Evolutionary conservation across 2,329 filamentous ascomycete species (phyloP).

Genomic region (Cladosporium colombiae): DNA sequence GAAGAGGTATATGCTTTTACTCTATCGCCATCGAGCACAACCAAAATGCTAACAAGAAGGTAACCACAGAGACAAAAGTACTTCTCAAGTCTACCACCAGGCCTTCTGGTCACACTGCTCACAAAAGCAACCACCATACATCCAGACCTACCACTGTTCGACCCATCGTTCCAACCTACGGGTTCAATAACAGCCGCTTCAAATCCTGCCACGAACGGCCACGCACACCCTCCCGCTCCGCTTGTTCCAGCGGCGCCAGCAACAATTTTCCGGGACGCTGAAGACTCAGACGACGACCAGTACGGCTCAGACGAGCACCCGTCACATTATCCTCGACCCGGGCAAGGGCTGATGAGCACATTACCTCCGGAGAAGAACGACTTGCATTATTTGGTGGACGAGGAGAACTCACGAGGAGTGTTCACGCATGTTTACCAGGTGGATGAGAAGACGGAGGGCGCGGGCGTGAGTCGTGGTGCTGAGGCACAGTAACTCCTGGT

Average conservation of each 20-base stretch:
- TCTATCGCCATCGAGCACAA: neutral
- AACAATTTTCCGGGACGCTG: slow-evolving; percentile 31
- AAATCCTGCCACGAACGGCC: slow-evolving; percentile 37
- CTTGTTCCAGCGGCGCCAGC: slow-evolving; percentile 23
- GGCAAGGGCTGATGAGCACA: slow-evolving; percentile 58
- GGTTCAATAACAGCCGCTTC: slow-evolving; percentile 6
- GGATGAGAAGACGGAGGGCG: slow-evolving; percentile 19
- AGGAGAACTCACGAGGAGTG: slow-evolving; percentile 52
- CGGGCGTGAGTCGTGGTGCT: neutral
- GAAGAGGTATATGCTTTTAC: slow-evolving; percentile 42
- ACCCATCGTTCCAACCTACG: slow-evolving; percentile 34
- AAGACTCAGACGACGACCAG: slow-evolving; percentile 54
- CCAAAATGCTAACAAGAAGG: slow-evolving; percentile 4
- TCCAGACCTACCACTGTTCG: slow-evolving; percentile 67
- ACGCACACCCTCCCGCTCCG: slow-evolving; percentile 22
- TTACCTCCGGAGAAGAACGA: slow-evolving; percentile 60
- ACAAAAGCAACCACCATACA: slow-evolving; percentile 62
- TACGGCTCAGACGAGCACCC: slow-evolving; percentile 55
- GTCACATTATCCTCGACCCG: slow-evolving; percentile 63
- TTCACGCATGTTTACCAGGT: slow-evolving; percentile 53
- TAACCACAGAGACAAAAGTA: slow-evolving; percentile 45
- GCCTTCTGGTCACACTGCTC: slow-evolving; percentile 65
- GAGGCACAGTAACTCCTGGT: neutral
- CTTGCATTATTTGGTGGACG: slow-evolving; percentile 63
- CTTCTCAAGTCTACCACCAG: slow-evolving; percentile 61